A percentile compares a stretch with the other conserved stretches of the same genome.
These are phyloP conservation scores for Tetracladium maxilliforme DNA, from an alignment of 2,329 filamentous ascomycete species.

Conservation along the genomic window DNA sequence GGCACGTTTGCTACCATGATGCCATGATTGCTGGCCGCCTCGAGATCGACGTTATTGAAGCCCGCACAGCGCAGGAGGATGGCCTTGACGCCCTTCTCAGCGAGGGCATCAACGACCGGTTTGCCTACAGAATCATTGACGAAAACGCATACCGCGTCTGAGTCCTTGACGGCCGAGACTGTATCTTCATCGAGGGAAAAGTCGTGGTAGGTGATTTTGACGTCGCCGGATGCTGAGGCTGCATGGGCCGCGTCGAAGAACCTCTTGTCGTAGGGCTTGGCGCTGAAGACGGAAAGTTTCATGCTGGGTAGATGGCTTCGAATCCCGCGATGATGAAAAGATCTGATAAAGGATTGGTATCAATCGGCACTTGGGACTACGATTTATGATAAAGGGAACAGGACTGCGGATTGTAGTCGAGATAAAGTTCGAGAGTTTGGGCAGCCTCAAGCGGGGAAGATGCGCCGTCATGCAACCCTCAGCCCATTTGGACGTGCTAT, in stretches of 20 bases:
- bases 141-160: conserved; percentile 49
- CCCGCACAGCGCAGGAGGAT: conserved; percentile 54
- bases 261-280: conserved; percentile 46
- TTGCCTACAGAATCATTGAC: conserved; percentile 46
- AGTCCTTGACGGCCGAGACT: conserved; percentile 32
- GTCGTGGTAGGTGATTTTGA: conserved; percentile 41
- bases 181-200: conserved; percentile 41
- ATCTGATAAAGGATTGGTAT: no score
- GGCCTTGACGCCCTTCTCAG: conserved; percentile 33
- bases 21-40: conserved; percentile 33
- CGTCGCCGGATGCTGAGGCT: conserved; percentile 15
- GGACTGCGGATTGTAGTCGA: no score
- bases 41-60: conserved; percentile 52
- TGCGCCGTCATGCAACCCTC: no score
- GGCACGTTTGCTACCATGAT: conserved; percentile 53
- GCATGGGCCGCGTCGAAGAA: conserved; percentile 31
- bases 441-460: no score
- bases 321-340: no score
- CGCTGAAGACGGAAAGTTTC: conserved; percentile 49
- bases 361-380: no score
- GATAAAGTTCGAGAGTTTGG: no score
- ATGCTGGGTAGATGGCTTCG: conserved; percentile 21
- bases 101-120: conserved; percentile 33
- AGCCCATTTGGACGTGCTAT: no score
- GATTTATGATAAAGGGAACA: no score